phyloP scores from a whole-genome alignment of 495 filamentous ascomycete species.

The Niebla homalea region DNA sequence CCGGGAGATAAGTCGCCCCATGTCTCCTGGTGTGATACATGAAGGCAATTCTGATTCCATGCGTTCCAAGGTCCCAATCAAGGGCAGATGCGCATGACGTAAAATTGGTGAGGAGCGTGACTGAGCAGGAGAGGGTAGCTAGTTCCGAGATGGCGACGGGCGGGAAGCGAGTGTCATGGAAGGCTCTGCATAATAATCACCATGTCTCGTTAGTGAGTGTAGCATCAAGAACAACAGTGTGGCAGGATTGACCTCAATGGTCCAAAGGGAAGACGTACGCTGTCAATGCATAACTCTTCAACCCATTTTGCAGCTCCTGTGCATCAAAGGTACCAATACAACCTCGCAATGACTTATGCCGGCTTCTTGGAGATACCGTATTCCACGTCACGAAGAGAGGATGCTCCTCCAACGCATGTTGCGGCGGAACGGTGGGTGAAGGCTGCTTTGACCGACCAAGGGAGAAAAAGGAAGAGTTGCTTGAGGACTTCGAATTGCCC shows the following conservation, averaged over 20 bases:
- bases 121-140: constrained; percentile 49
- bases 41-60: constrained; percentile 73
- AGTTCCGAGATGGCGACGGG: constrained; percentile 60
- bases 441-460: constrained; percentile 20
- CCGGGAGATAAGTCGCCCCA: constrained; percentile 76
- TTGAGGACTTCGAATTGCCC: constrained; percentile 30
- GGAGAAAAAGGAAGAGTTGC: constrained; percentile 32
- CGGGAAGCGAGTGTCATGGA: constrained; percentile 74
- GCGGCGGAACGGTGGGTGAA: constrained; percentile 8
- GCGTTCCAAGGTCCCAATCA: constrained; percentile 76
- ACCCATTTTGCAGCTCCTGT: constrained; percentile 56
- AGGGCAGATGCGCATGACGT: constrained; percentile 57
- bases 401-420: constrained; percentile 18
- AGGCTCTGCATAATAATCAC: constrained; percentile 38
- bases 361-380: constrained; percentile 43
- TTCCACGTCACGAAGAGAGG: constrained; percentile 98
- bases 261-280: constrained; percentile 39
- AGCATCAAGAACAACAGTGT: neutral
- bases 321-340: constrained; percentile 94
- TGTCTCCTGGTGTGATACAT: constrained; percentile 46
- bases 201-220: neutral
- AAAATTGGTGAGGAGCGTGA: constrained; percentile 67
- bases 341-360: constrained; percentile 60
- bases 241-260: constrained; percentile 1
- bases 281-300: constrained; percentile 72